Evolutionary conservation across 345 rosid species (phyloP), one percentile per base, ranked within the genome.

Genomic region (Arabidopsis suecica): DNA sequence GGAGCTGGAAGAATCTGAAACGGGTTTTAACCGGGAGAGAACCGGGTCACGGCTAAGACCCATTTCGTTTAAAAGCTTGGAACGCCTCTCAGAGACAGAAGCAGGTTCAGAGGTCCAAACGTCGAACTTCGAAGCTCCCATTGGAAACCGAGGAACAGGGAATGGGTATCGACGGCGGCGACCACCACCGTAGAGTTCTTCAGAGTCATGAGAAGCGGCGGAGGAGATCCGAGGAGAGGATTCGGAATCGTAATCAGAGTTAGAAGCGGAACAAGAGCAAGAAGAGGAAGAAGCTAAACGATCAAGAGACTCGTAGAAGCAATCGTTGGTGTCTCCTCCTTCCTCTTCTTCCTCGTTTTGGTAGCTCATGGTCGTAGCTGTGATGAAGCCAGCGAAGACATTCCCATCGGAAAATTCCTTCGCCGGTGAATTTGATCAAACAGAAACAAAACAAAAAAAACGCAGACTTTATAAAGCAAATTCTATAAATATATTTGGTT

Each of bases 41-140:
- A 81, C 71, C 13, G 84, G 85, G 74, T 88, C 88, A 20, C 79
- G 72, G 50, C 65, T 65, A 57, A 91, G 90, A 47, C 97, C 97
- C 89, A 91, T 74, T 61, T 85, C 86, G 58, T 48, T 84, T 12
- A 87, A 77, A 38, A 91, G 83, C 36, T 84, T 83, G 0, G 80
- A 75, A 37, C 97, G 89, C 22, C 96, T 86, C 77, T 91, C 95
- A 34, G 96, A 89, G 4, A 91, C 89, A 3, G 95, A 79, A 28
- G 78, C 85, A 25, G 97, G 97, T 47, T 89, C 86, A 59, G 95
- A 86, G 87, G 84, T 88, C 97, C 97, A 91, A 60, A 89, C 82
- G 55, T 91, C 93, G 77, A 89, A 86, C 68, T 72, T 83, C 2
- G 86, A 80, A 7, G 80, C 74, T 6, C 69, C 85, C 83, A 71